Base-by-base conservation (phyloP, 208 protist genomes). In the Trypanosoma vivax region DNA sequence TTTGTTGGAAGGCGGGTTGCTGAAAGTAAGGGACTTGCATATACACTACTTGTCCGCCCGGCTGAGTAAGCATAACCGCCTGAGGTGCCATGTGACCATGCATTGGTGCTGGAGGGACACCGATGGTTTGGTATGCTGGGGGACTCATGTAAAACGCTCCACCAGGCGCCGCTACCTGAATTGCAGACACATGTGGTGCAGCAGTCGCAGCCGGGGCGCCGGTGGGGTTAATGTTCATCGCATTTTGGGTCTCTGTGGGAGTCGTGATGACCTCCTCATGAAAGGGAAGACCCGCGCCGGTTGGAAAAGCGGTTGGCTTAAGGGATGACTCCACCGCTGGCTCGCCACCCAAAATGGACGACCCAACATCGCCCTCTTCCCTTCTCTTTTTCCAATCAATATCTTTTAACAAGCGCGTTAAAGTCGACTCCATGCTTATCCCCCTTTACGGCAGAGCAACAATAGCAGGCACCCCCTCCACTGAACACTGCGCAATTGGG, bases 11-110 rank as follows among this genome's bases (percentile, higher is more conserved):
- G 24, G 52, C 19, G 14, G 43, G 5, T 5, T 71, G 65, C 35
- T 58, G 57, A 46, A 50, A 60, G 50, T 60, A 60, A 2, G 56
- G 65, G 29, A 65, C 41, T 28, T 21, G 50, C 49, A 65, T 53
- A 29, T 60, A 63, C 25, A 65, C 43, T 49, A 71, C 33, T 31
- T 60, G 60, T 10, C 46, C 46, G 23, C 23, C 42, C 25, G 41
- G 34, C 23, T 48, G 60, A 14, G 50, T 38, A 50, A 67, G 55
- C 39, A 70, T 40, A 13, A 62, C 14, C 29, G 47, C 34, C 48
- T 61, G 63, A 19, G 52, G n/a, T 24, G 7, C 34, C 7, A 67
- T 16, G 18, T 59, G 51, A 9, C 30, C 51, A 21, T 46, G 52
- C 11, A 3, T 46, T 23, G 42, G 31, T 13, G 41, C n/a, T 18